Evolutionary conservation across 306 rosid genomes (phyloP).

Genomic region (Acmispon strigosus): DNA sequence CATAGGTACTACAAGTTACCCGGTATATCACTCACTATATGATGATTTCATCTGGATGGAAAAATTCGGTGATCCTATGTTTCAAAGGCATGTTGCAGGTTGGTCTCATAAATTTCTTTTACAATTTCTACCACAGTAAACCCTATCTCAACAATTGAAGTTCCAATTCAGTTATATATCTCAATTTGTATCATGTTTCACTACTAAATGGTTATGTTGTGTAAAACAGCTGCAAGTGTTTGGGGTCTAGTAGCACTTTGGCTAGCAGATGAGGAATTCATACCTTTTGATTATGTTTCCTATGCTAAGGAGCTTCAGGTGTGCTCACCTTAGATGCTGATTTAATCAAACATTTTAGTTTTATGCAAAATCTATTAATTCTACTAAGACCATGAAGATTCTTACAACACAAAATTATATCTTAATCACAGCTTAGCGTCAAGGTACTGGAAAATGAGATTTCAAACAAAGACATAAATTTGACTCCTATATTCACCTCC

Average conservation of each 20-base stretch:
- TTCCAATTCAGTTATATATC: no score
- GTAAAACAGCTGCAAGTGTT: slow-evolving; percentile 55
- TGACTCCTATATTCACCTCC: slow-evolving; percentile 48
- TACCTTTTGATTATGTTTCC: slow-evolving; percentile 56
- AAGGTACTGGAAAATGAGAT: slow-evolving; percentile 35
- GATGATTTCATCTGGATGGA: slow-evolving; percentile 75
- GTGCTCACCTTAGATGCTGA: not conserved
- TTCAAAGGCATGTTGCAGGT: slow-evolving; percentile 83
- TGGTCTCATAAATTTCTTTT: not conserved
- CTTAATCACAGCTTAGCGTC: slow-evolving; percentile 29
- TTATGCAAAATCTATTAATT: not conserved
- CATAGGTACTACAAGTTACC: slow-evolving; percentile 37
- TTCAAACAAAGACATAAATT: slow-evolving; percentile 33
- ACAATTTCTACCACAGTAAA: not conserved
- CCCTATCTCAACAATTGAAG: not conserved
- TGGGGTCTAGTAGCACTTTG: slow-evolving; percentile 75
- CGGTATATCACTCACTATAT: slow-evolving; percentile 66
- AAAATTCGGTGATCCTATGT: slow-evolving; percentile 69
- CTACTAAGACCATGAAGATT: not conserved
- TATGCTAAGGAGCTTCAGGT: slow-evolving; percentile 58
- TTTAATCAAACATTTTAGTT: not conserved
- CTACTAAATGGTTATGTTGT: not conserved
- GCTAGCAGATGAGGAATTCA: slow-evolving; percentile 60
- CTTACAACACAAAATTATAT: slow-evolving; percentile 6
- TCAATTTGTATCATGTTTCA: no score